These are phyloP conservation scores for Collariella sp. DNA, from an alignment of 495 filamentous ascomycete species.

Conservation along the genomic window DNA sequence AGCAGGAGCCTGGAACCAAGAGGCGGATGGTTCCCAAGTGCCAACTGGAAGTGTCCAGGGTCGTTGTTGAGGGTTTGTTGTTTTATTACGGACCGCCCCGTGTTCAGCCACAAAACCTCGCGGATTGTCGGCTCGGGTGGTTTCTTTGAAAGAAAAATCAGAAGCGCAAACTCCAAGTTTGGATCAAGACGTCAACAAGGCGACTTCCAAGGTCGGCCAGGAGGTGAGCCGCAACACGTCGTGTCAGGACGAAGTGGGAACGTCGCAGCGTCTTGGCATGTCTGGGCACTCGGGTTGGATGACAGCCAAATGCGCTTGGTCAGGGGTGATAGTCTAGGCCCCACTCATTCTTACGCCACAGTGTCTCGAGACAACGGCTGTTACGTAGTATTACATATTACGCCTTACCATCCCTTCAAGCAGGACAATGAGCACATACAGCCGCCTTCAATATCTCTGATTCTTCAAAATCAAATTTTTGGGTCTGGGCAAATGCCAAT, in stretches of 20 bases:
- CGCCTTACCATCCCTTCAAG: no score
- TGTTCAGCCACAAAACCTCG: not conserved
- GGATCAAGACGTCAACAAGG: not conserved
- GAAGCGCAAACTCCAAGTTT: not conserved
- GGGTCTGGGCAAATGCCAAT: no score
- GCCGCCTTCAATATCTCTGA: no score
- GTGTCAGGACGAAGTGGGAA: conserved; percentile 7
- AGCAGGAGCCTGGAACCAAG: conserved; percentile 2
- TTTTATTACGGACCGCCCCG: not conserved
- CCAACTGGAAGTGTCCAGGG: not conserved
- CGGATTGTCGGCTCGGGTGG: not conserved
- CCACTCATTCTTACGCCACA: conserved; percentile 8
- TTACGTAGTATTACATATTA: no score
- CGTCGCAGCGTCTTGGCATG: conserved; percentile 5
- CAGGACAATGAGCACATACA: no score
- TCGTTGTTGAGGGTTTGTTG: not conserved
- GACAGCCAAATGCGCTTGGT: conserved; percentile 4
- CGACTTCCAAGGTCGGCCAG: not conserved
- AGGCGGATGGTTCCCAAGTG: conserved; percentile 2
- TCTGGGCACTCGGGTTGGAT: conserved; percentile 4
- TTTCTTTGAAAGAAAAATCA: not conserved
- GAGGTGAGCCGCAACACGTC: conserved; percentile 12
- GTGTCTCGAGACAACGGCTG: no score
- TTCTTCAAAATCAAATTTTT: no score
- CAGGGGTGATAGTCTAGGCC: no score